Percentiles rank a stretch among this genome's conserved stretches.
phyloP scores from a whole-genome alignment of 768 basidiomycete genomes.

The Collybia sp. region DNA sequence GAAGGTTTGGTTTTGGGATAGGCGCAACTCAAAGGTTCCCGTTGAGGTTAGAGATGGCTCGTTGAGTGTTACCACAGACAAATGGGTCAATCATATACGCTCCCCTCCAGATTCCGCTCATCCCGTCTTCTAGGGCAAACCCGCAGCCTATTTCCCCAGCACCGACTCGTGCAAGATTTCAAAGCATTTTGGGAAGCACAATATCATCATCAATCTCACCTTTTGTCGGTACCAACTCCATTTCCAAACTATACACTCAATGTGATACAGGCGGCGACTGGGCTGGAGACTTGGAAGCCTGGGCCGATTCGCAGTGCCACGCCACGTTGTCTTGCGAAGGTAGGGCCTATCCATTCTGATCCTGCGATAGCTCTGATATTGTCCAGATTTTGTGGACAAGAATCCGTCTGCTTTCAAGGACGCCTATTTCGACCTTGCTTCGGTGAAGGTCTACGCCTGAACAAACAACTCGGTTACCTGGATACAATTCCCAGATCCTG shows the following conservation, averaged over 20 bases:
- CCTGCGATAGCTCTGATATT: background rate
- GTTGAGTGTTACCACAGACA: conserved; percentile 11
- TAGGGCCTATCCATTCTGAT: conserved; percentile 24
- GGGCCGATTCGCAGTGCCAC: conserved; percentile 36
- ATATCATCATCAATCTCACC: conserved; percentile 54
- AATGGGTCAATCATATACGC: too few species aligned
- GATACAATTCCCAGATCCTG: too few species aligned
- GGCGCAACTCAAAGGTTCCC: conserved; percentile 40
- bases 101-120: too few species aligned
- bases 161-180: conserved; percentile 43
- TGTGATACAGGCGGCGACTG: conserved; percentile 40
- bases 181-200: conserved; percentile 46
- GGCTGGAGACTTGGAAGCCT: conserved; percentile 34
- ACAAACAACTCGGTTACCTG: too few species aligned
- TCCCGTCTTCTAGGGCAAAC: conserved; percentile 32
- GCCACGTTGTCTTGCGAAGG: conserved; percentile 33
- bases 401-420: conserved; percentile 53
- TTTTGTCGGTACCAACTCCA: conserved; percentile 31
- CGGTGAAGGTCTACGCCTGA: conserved; percentile 45
- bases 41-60: conserved; percentile 24
- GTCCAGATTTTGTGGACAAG: conserved; percentile 38
- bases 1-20: conserved; percentile 59
- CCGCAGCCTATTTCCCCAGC: conserved; percentile 44
- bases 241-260: conserved; percentile 2
- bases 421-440: conserved; percentile 70